These are phyloP conservation scores for Phaeotremella fagi DNA, from an alignment of 768 basidiomycete species.

Conservation along the genomic window DNA sequence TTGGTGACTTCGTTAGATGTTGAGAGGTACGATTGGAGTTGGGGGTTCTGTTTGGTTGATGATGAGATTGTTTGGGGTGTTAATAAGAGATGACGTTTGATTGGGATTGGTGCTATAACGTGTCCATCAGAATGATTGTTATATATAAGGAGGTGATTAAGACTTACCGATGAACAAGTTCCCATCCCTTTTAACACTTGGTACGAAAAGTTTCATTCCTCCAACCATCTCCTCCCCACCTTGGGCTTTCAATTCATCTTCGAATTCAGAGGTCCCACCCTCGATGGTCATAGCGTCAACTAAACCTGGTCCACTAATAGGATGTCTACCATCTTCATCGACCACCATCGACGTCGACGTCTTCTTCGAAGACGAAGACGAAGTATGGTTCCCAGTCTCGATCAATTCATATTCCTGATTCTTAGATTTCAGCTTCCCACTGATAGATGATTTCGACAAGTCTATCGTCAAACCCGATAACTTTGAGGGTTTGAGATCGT, in stretches of 20 bases:
- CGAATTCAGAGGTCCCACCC: slow-evolving; percentile 11
- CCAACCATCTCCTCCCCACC: slow-evolving; percentile 45
- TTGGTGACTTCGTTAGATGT: slow-evolving; percentile 4
- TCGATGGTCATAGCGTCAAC: slow-evolving; percentile 36
- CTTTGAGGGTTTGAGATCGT: slow-evolving; percentile 39
- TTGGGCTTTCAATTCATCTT: slow-evolving; percentile 26
- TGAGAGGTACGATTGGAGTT: slow-evolving; percentile 28
- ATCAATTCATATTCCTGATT: slow-evolving; percentile 22
- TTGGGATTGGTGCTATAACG: slow-evolving; percentile 34
- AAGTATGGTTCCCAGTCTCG: slow-evolving; percentile 9
- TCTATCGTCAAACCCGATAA: slow-evolving; percentile 2
- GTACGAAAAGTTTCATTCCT: slow-evolving; percentile 40
- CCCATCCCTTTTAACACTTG: slow-evolving; percentile 25
- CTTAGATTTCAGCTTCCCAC: slow-evolving; percentile 28
- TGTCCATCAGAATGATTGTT: neutral
- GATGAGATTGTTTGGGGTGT: slow-evolving; percentile 8
- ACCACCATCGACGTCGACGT: slow-evolving; percentile 5
- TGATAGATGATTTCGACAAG: neutral
- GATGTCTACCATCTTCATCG: slow-evolving; percentile 27
- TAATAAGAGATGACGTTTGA: slow-evolving; percentile 36
- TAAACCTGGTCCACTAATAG: slow-evolving; percentile 27
- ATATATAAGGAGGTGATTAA: neutral
- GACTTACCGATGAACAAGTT: slow-evolving; percentile 39
- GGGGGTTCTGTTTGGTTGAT: slow-evolving; percentile 1
- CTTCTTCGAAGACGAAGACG: neutral